phyloP scores from a whole-genome alignment of 2,329 filamentous ascomycete genomes.

The Stemphylium beticola region DNA sequence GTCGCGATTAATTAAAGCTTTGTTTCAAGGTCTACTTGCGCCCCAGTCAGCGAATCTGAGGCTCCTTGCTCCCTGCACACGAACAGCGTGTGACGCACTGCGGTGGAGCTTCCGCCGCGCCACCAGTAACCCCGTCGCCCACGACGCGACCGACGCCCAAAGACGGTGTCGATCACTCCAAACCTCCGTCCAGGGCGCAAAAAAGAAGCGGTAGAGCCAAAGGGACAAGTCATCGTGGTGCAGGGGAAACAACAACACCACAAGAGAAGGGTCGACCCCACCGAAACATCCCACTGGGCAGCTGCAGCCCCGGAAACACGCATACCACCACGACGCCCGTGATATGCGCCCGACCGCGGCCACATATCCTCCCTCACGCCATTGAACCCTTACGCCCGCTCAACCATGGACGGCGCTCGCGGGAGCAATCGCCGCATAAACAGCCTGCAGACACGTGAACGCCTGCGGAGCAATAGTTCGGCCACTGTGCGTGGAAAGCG shows the following conservation, averaged over 20 bases:
- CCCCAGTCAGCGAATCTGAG: conserved; percentile 10
- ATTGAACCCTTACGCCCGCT: conserved; percentile 17
- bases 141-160: conserved; percentile 25
- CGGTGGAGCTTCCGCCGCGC: conserved; percentile 36
- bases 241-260: not conserved
- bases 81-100: conserved; percentile 25
- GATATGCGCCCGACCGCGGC: conserved; percentile 36
- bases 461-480: conserved; percentile 48
- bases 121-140: conserved; percentile 29
- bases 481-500: conserved; percentile 47
- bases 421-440: conserved; percentile 49
- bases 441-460: conserved; percentile 51
- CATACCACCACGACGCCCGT: conserved; percentile 22
- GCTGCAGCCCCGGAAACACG: conserved; percentile 21
- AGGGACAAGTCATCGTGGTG: conserved; percentile 1
- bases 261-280: conserved; percentile 31
- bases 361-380: conserved; percentile 19
- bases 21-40: conserved; percentile 12
- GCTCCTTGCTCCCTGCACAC: conserved; percentile 7
- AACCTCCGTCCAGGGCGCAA: conserved; percentile 1
- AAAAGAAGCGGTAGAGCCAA: not conserved
- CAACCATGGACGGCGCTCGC: conserved; percentile 40
- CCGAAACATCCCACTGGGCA: conserved; percentile 27
- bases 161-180: conserved; percentile 7
- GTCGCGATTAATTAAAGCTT: conserved; percentile 9